Evolutionary conservation across 352 stramenopile species (phyloP).

Genomic region (Blastocystis sp.): DNA sequence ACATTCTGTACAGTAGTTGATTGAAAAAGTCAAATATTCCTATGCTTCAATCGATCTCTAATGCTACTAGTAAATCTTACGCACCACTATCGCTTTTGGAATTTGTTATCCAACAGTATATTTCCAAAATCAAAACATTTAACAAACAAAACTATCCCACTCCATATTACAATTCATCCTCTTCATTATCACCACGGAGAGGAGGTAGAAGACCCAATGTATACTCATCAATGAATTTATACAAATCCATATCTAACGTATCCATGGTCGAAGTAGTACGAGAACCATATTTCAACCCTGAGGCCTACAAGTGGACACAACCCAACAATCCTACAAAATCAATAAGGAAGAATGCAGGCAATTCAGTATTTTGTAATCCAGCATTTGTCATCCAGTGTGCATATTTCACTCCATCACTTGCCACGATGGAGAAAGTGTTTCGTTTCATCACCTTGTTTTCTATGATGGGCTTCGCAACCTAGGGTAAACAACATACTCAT

Average conservation of each 20-base stretch:
- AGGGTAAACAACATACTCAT: background rate
- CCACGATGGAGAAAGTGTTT: conserved; percentile 52
- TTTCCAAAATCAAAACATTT: no score
- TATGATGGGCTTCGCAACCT: background rate
- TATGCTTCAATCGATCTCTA: no score
- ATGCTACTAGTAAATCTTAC: no score
- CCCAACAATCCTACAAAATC: background rate
- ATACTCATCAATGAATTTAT: conserved; percentile 45
- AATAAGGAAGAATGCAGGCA: conserved; percentile 42
- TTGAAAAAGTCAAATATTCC: no score
- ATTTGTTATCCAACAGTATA: no score
- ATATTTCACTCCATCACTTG: conserved; percentile 33
- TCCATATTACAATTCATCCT: conserved; percentile 38
- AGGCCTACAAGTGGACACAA: background rate
- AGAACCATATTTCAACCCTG: conserved; percentile 37
- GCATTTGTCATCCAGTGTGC: conserved; percentile 55
- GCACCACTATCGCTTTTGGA: no score
- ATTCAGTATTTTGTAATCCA: background rate
- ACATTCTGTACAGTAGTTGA: no score
- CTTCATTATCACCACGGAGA: background rate
- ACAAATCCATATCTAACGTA: conserved; percentile 27
- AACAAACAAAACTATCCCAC: background rate
- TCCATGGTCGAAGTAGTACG: conserved; percentile 5
- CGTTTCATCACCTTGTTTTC: conserved; percentile 59
- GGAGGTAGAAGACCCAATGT: conserved; percentile 43